A percentile compares a stretch with the other conserved stretches of the same genome.
Conservation (phyloP, 805 yeast genomes). For the Metschnikowia kofuensis region DNA sequence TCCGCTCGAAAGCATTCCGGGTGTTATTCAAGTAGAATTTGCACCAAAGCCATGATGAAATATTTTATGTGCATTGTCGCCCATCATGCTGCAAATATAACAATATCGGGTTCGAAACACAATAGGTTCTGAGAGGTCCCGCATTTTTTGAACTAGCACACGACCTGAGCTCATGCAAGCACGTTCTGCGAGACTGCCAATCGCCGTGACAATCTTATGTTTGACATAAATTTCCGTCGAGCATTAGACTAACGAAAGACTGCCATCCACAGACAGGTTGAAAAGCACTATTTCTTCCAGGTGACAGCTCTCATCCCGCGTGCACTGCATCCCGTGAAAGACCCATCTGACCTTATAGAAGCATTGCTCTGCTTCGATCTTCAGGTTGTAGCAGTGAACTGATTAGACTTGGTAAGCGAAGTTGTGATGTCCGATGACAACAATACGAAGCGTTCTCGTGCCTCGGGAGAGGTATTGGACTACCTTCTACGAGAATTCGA, state of each 20-base stretch:
- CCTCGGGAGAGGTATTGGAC: constrained; percentile 77
- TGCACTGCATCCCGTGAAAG: too few relatives aligned
- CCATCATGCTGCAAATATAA: not conserved
- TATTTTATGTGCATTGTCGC: not conserved
- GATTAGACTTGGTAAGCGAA: too few relatives aligned
- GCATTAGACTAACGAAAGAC: not conserved
- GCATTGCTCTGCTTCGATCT: too few relatives aligned
- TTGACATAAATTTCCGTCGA: not conserved
- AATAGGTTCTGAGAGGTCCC: constrained; percentile 3
- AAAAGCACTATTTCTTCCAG: too few relatives aligned
- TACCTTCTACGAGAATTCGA: constrained; percentile 66
- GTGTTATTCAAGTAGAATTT: not conserved
- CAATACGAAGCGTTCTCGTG: constrained; percentile 55
- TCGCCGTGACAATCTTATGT: not conserved
- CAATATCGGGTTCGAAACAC: not conserved
- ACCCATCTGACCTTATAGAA: too few relatives aligned
- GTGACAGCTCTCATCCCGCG: too few relatives aligned
- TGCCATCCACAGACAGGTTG: not conserved
- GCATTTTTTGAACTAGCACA: constrained; percentile 5
- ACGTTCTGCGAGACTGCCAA: constrained; percentile 4
- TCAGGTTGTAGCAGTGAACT: too few relatives aligned
- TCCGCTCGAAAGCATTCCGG: not conserved
- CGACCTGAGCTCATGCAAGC: constrained; percentile 9
- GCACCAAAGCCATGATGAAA: not conserved
- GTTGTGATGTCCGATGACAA: constrained; percentile 18